Evolutionary conservation across 192 early-diverging fungal genomes (phyloP).

Genomic region (Coemansia aciculifera): DNA sequence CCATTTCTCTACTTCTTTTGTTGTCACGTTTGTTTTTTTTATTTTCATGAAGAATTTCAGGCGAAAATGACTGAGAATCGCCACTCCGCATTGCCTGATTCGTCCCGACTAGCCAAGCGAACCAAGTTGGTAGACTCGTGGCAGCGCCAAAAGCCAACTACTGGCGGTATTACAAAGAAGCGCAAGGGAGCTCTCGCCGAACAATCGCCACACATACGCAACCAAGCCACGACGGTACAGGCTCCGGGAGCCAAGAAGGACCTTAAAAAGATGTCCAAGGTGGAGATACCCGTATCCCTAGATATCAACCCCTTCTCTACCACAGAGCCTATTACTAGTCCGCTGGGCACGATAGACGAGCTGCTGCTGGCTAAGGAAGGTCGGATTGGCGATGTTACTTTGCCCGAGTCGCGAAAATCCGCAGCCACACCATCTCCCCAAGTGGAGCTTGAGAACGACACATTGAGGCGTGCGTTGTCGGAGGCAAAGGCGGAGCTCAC

Average conservation of each 20-base stretch:
- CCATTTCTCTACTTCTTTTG: not conserved
- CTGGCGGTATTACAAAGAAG: slow-evolving; percentile 16
- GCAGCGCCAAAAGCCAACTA: slow-evolving; percentile 30
- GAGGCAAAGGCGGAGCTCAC: slow-evolving; percentile 51
- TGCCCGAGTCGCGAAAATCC: slow-evolving; percentile 7
- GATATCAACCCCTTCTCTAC: slow-evolving; percentile 40
- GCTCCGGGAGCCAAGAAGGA: slow-evolving; percentile 28
- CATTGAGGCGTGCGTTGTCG: slow-evolving; percentile 43
- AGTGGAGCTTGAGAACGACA: slow-evolving; percentile 39
- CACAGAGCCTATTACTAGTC: slow-evolving; percentile 23
- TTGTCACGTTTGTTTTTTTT: not conserved
- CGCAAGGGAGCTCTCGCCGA: slow-evolving; percentile 36
- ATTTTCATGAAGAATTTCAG: not conserved
- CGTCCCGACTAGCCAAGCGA: slow-evolving; percentile 19
- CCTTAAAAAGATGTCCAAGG: slow-evolving; percentile 33
- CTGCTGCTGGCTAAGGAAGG: slow-evolving; percentile 35
- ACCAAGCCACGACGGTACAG: slow-evolving; percentile 12
- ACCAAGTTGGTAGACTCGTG: slow-evolving; percentile 28
- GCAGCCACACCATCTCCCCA: not conserved
- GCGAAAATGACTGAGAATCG: slow-evolving; percentile 39
- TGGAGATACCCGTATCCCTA: slow-evolving; percentile 45
- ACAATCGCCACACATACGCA: slow-evolving; percentile 30
- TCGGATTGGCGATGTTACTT: not conserved
- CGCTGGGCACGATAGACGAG: slow-evolving; percentile 36
- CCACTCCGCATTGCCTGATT: slow-evolving; percentile 15